These are phyloP conservation scores for Leccinum pachyderme DNA, from an alignment of 1,284 basidiomycete genomes.

Conservation along the genomic window DNA sequence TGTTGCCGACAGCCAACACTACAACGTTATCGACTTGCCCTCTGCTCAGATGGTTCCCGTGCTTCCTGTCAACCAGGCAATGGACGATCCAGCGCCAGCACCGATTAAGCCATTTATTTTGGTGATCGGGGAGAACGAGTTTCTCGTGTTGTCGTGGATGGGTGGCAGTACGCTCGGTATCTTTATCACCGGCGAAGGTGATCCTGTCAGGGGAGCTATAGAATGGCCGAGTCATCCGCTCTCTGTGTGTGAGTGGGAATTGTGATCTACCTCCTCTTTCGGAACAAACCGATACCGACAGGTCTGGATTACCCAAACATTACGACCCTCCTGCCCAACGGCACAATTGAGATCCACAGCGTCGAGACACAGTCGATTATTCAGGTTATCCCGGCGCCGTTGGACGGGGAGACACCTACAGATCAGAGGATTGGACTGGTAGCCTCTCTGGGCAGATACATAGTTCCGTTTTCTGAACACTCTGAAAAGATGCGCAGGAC, in stretches of 20 bases:
- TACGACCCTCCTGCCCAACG: conserved; percentile 74
- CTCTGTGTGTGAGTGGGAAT: conserved; percentile 63
- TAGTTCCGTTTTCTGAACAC: conserved; percentile 59
- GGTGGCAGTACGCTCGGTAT: conserved; percentile 77
- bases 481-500: conserved; percentile 54
- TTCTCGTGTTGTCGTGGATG: conserved; percentile 75
- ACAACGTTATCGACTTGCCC: conserved; percentile 77
- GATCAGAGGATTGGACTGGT: conserved; percentile 40
- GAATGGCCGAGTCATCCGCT: conserved; percentile 81
- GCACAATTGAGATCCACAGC: conserved; percentile 79
- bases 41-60: conserved; percentile 66
- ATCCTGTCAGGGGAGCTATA: conserved; percentile 85
- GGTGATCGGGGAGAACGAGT: conserved; percentile 75
- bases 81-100: conserved; percentile 36
- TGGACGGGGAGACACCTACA: conserved; percentile 22
- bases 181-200: conserved; percentile 80
- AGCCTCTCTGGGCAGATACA: conserved; percentile 52
- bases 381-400: conserved; percentile 64
- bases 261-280: not conserved
- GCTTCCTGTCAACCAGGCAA: conserved; percentile 73
- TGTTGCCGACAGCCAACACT: conserved; percentile 68
- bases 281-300: conserved; percentile 31
- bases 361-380: conserved; percentile 72
- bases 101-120: conserved; percentile 68
- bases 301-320: conserved; percentile 82